Conservation (phyloP, 495 filamentous ascomycete species). For the Tuber melanosporum region DNA sequence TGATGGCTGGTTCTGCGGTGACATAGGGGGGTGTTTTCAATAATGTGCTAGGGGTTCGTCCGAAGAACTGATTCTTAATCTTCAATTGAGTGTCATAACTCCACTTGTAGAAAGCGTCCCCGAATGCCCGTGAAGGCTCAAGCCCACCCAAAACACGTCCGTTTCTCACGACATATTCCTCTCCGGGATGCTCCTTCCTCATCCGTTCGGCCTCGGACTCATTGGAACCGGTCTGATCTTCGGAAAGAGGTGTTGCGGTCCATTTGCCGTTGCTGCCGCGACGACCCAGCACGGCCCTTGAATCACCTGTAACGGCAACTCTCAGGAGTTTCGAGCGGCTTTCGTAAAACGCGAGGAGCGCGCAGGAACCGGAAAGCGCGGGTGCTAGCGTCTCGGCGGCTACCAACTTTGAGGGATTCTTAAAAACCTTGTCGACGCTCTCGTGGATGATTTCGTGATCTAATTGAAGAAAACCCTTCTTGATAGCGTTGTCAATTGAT, state of each 20-base stretch:
- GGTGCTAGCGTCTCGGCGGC: conserved; percentile 89
- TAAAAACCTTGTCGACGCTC: conserved; percentile 78
- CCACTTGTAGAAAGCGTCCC: conserved; percentile 97
- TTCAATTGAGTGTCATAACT: conserved; percentile 69
- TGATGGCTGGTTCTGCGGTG: conserved; percentile 90
- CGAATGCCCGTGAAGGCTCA: conserved; percentile 89
- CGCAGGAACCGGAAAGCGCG: conserved; percentile 90
- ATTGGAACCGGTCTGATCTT: conserved; percentile 87
- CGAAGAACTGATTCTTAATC: conserved; percentile 79
- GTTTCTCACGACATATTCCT: conserved; percentile 73
- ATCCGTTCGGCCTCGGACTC: conserved; percentile 74
- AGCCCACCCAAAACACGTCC: conserved; percentile 86
- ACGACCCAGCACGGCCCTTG: conserved; percentile 83
- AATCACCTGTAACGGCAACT: conserved; percentile 92
- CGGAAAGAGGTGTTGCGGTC: conserved; percentile 79
- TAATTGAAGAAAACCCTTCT: conserved; percentile 76
- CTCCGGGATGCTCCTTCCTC: conserved; percentile 76
- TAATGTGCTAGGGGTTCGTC: conserved; percentile 60
- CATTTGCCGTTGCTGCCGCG: conserved; percentile 75
- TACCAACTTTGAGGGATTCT: conserved; percentile 73
- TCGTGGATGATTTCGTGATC: conserved; percentile 91
- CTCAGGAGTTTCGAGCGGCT: conserved; percentile 71
- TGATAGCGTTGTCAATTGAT: conserved; percentile 84
- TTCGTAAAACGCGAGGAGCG: conserved; percentile 94
- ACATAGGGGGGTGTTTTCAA: conserved; percentile 94